Conservation (phyloP, 345 rosid genomes). For the Conringia planisiliqua region DNA sequence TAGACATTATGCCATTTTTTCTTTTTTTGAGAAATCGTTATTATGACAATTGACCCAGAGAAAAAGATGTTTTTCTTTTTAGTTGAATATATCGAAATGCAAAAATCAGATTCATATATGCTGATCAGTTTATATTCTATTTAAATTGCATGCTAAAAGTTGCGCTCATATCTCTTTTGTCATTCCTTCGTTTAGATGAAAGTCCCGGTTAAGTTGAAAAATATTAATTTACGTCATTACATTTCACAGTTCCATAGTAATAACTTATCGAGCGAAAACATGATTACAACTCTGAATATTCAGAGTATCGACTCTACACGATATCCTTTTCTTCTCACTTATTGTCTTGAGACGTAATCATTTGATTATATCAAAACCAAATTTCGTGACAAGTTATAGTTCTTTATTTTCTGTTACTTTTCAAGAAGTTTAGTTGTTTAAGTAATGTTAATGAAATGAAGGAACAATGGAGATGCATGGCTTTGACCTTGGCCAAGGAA, state of each 20-base stretch:
- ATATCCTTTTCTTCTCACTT: neutral
- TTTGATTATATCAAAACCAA: neutral
- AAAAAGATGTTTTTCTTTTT: neutral
- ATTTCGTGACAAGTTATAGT: neutral
- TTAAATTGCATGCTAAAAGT: neutral
- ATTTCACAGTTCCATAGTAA: neutral
- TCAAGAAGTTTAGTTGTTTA: slow-evolving; percentile 1
- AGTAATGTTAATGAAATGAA: neutral
- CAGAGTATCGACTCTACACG: slow-evolving; percentile 16
- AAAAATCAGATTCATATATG: neutral
- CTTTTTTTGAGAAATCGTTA: neutral
- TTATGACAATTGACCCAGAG: neutral
- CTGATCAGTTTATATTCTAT: neutral
- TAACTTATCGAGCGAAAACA: neutral
- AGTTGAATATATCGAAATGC: neutral
- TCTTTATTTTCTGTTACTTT: neutral
- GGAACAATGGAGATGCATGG: slow-evolving; percentile 25
- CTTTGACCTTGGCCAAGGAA: slow-evolving; percentile 31
- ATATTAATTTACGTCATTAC: neutral
- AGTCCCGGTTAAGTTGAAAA: neutral
- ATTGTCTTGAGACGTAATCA: neutral
- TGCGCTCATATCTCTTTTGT: neutral
- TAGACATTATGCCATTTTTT: neutral
- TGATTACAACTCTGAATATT: slow-evolving; percentile 12
- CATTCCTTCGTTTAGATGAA: neutral